Evolutionary conservation across 1,139 yeast genomes (phyloP).

Genomic region (Candida smagusa): DNA sequence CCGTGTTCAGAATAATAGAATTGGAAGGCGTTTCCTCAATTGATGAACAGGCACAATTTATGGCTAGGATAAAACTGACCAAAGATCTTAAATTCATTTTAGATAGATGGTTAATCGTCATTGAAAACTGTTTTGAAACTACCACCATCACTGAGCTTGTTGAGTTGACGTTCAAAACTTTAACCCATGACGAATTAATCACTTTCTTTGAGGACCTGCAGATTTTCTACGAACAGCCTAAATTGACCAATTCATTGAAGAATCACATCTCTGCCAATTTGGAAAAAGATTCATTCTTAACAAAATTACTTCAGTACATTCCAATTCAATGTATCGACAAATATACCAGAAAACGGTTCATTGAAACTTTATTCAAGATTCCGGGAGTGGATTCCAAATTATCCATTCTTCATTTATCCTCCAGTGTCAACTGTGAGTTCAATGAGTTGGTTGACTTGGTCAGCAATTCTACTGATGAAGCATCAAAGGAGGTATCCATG

Average conservation of each 20-base stretch:
- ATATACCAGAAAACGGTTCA: conserved; percentile 31
- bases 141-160: conserved; percentile 14
- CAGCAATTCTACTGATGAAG: conserved; percentile 10
- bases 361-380: conserved; percentile 29
- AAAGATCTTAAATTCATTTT: conserved; percentile 25
- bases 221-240: conserved; percentile 44
- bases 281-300: conserved; percentile 1
- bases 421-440: conserved; percentile 20
- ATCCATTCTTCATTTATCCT: neutral
- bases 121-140: conserved; percentile 33
- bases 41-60: conserved; percentile 20
- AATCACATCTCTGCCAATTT: conserved; percentile 10
- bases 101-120: conserved; percentile 55
- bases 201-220: conserved; percentile 18
- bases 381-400: neutral
- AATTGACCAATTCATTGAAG: conserved; percentile 26
- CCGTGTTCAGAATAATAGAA: conserved; percentile 50
- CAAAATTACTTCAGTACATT: conserved; percentile 11
- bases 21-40: conserved; percentile 18
- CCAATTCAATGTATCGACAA: conserved; percentile 54
- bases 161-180: conserved; percentile 8
- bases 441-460: conserved; percentile 20
- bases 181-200: conserved; percentile 11
- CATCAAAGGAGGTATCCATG: conserved; percentile 12
- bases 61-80: conserved; percentile 17